Conservation (phyloP, 2,329 filamentous ascomycete genomes). For the Aspergillus flavus region DNA sequence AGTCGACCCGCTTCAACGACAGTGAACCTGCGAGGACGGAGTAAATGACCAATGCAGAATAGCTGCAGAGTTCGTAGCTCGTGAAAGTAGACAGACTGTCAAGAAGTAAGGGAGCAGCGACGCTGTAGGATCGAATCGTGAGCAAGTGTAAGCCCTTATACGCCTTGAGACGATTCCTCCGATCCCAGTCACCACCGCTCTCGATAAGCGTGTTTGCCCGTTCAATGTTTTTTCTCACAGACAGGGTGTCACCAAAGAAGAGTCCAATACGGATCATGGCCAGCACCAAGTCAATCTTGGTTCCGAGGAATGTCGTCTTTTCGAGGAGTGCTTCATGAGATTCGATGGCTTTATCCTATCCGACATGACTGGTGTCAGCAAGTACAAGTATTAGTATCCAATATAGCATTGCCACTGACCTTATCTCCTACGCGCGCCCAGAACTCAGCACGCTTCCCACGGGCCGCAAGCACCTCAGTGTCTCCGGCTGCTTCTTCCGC, state of each 20-base stretch:
- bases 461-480: constrained; percentile 88
- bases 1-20: constrained; percentile 93
- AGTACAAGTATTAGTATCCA: constrained; percentile 5
- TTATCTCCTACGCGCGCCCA: constrained; percentile 96
- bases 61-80: constrained; percentile 96
- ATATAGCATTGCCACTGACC: constrained; percentile 53
- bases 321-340: constrained; percentile 92
- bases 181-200: constrained; percentile 96
- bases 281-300: constrained; percentile 95
- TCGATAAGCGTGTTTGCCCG: constrained; percentile 89
- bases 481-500: constrained; percentile 95
- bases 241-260: constrained; percentile 90
- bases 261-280: constrained; percentile 94
- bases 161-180: constrained; percentile 95
- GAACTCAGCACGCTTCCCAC: constrained; percentile 94
- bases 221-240: constrained; percentile 93
- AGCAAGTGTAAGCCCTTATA: constrained; percentile 95
- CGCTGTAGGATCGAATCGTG: constrained; percentile 85
- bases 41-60: constrained; percentile 92
- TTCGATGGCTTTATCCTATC: constrained; percentile 87
- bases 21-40: constrained; percentile 93
- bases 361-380: neutral
- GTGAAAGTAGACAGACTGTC: constrained; percentile 98
- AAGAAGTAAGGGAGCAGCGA: constrained; percentile 88
- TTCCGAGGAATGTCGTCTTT: constrained; percentile 94